Evolutionary conservation across 805 yeast genomes (phyloP), one percentile per base, ranked within the genome.

Genomic region (Saturnispora hagleri): DNA sequence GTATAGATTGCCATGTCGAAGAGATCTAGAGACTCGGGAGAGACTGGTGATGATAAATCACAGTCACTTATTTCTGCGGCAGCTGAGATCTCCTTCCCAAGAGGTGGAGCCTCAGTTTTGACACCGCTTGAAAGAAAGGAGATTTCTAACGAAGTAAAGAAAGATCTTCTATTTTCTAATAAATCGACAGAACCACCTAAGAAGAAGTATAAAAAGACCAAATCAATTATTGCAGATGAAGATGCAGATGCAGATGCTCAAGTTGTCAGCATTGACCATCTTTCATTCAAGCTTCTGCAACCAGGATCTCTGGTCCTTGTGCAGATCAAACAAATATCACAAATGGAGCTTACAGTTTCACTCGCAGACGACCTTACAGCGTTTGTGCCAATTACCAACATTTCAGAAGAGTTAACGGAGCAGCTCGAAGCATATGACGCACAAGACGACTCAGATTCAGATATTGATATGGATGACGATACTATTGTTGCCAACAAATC

Each of bases 31-130:
- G 71, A 73, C 38, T 77, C 73, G 45, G 62, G 69, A 18, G 63
- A 59, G n/a, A 47, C 61, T 2, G 68, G 62, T 45, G 65, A 51
- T 12, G 53, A 47, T 20, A 36, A 53, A 12, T 28, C 55, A 70
- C 69, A 58, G 33, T 58, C 67, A 10, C 57, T 63, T 31, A 58
- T 60, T 12, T 55, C 60, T 8, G 62, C 58, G 24, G 56, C 63
- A 13, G 68, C 66, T 53, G 87, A 82, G 53, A 71, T 75, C 42
- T 74, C 85, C 12, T 93, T 93, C 65, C 99, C 99, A 48, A 86
- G 99, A 80, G 99, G 99, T 60, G 99, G 99, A 48, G 81, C 84
- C 12, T 79, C 91, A 27, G 87, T 81, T 26, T 76, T 93, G 62
- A 80, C 96, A 3, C 89, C 98, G 6, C 71, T 93, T 58, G 99